These are phyloP conservation scores for Mycosphaerella arachidis DNA, from an alignment of 2,329 filamentous ascomycete genomes.

Conservation along the genomic window DNA sequence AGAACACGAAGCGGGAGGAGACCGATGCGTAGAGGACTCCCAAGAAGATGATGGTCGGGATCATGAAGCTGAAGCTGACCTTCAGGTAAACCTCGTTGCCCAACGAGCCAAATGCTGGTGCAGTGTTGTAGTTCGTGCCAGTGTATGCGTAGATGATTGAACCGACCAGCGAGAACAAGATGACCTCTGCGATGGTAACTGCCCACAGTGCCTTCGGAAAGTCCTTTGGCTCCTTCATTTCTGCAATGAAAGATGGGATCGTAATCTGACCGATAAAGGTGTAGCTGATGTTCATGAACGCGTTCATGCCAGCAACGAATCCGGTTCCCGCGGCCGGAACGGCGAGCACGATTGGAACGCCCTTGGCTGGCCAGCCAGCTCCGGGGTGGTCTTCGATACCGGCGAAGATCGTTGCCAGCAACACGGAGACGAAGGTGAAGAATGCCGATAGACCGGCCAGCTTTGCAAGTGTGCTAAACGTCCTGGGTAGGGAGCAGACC, in stretches of 20 bases:
- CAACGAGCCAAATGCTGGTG: constrained; percentile 82
- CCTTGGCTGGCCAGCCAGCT: constrained; percentile 41
- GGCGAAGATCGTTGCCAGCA: constrained; percentile 78
- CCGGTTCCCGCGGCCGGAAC: constrained; percentile 66
- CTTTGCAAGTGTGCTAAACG: constrained; percentile 74
- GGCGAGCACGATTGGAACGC: constrained; percentile 63
- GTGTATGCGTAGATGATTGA: constrained; percentile 80
- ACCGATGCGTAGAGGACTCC: constrained; percentile 89
- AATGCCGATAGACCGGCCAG: constrained; percentile 74
- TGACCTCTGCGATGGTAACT: constrained; percentile 80
- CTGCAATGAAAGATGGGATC: constrained; percentile 87
- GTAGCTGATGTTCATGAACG: constrained; percentile 92
- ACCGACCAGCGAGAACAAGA: constrained; percentile 80
- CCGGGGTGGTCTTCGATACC: constrained; percentile 71
- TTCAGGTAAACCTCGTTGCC: constrained; percentile 74
- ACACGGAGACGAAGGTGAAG: constrained; percentile 85
- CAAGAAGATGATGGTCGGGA: constrained; percentile 87
- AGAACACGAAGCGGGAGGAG: constrained; percentile 85
- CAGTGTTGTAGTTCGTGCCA: constrained; percentile 81
- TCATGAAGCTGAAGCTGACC: constrained; percentile 89
- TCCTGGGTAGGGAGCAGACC: constrained; percentile 75
- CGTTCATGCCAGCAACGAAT: constrained; percentile 77
- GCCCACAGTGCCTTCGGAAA: constrained; percentile 92
- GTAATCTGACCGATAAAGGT: constrained; percentile 96
- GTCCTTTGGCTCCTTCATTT: constrained; percentile 77